Percentiles rank a stretch among this genome's conserved stretches.
Evolutionary conservation across 1,284 basidiomycete genomes (phyloP).

Genomic region (Sporisorium iseilematis-ciliati): DNA sequence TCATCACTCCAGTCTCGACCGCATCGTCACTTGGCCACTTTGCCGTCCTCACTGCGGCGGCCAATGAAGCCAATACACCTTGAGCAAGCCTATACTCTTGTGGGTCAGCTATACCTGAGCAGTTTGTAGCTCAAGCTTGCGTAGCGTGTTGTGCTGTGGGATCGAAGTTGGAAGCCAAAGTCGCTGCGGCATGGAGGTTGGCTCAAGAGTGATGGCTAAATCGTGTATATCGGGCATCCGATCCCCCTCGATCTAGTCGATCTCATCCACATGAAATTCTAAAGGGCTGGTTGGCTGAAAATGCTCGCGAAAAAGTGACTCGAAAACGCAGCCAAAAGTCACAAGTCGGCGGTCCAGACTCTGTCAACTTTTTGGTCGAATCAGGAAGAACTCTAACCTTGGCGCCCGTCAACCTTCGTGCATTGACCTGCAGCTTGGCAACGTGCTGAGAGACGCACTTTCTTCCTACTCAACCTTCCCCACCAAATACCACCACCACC

Average conservation of each 20-base stretch:
- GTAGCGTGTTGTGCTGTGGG: too few relatives aligned
- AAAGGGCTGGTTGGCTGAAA: neutral
- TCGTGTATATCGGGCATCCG: slow-evolving; percentile 1
- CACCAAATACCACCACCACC: neutral
- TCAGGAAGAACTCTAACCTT: too few relatives aligned
- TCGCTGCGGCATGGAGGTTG: too few relatives aligned
- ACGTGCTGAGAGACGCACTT: neutral
- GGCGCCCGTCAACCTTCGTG: neutral
- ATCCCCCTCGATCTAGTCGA: neutral
- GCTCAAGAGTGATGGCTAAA: neutral
- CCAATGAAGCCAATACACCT: too few relatives aligned
- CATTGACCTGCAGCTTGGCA: slow-evolving; percentile 13
- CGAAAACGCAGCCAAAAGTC: neutral
- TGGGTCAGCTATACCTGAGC: too few relatives aligned
- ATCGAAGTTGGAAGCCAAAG: too few relatives aligned
- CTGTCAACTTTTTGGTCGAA: too few relatives aligned
- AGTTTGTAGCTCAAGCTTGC: too few relatives aligned
- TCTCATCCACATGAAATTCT: neutral
- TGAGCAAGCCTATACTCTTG: too few relatives aligned
- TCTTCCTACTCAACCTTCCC: neutral
- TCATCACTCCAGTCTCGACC: too few relatives aligned
- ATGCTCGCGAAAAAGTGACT: slow-evolving; percentile 3
- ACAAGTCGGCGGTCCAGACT: neutral
- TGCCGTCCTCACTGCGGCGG: too few relatives aligned
- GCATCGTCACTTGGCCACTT: too few relatives aligned